Base-by-base conservation (phyloP, 1,284 basidiomycete species). In the Puccinia hordei region DNA sequence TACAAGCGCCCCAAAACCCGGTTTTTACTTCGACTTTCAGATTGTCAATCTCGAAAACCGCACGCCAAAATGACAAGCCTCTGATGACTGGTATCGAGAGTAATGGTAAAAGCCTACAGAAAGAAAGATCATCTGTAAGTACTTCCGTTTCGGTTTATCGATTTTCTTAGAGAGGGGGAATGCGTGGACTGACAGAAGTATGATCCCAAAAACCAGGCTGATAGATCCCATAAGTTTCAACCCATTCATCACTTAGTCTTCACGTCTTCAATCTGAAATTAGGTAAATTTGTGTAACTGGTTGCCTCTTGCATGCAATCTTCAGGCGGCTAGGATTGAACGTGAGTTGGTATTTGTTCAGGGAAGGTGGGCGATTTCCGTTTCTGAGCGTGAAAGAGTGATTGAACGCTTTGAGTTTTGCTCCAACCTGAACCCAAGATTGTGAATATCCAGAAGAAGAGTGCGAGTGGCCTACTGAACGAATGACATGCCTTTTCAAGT, bases 1-100 rank as follows among this genome's bases (percentile, higher is more conserved):
- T 78, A 59, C 75, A 78, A 30, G 66, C 53, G 35, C 75, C 75
- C 75, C 75, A 78, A 41, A 78, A 69, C 22, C 75, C 75, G 1
- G 75, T 65, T 57, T 30, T 41, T 4, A 78, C 63, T n/a, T 78
- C 65, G 10, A 78, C n/a, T 30, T 68, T 59, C 49, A 68, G 6
- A n/a, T 78, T 12, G 59, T 78, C 65, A 59, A 68, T 78, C n/a
- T 66, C 27, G 19, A 78, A 78, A 24, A 69, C 53, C 17, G 61
- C 75, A n/a, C 51, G 46, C 75, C 75, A 78, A 33, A 78, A 69
- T 69, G 75, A 24, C 27, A 78, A 57, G 15, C 63, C 53, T 78
- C 55, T 66, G 53, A 78, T 24, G 9, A 69, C 63, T n/a, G 75
- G 75, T 55, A 51, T 69, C 53, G 75, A 68, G 27, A 78, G 75